These are phyloP conservation scores for Exophiala xenobiotica DNA, from an alignment of 2,329 filamentous ascomycete genomes.

Conservation along the genomic window DNA sequence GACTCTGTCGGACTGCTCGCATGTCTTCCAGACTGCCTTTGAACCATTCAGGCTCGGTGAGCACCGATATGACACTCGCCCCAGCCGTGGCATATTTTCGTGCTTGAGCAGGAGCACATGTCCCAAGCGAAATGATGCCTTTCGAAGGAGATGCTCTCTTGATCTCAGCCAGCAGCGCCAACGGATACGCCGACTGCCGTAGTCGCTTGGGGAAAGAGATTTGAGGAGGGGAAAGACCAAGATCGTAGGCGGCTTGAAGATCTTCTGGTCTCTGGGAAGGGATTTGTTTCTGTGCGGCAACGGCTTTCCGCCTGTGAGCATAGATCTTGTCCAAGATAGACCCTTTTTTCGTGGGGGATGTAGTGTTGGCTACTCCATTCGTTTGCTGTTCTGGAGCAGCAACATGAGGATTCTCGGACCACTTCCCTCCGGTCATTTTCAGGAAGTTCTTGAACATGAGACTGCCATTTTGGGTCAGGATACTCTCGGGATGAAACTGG, in stretches of 20 bases:
- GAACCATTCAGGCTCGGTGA: constrained; percentile 98
- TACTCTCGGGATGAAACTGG: constrained; percentile 97
- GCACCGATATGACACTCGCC: constrained; percentile 95
- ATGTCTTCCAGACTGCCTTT: constrained; percentile 96
- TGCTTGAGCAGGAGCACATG: constrained; percentile 86
- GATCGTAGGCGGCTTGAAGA: constrained; percentile 79
- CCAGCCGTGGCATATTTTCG: constrained; percentile 89
- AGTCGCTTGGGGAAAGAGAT: constrained; percentile 78
- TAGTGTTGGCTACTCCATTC: constrained; percentile 30
- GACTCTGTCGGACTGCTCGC: constrained; percentile 77
- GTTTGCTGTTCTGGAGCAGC: constrained; percentile 23
- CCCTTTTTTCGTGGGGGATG: constrained; percentile 58
- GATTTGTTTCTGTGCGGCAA: constrained; percentile 77
- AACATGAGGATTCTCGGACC: constrained; percentile 48
- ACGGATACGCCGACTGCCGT: constrained; percentile 76
- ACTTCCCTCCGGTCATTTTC: constrained; percentile 82
- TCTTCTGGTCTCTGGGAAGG: constrained; percentile 82
- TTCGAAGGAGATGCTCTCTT: constrained; percentile 96
- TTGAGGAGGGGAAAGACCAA: constrained; percentile 80
- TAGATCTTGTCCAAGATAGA: constrained; percentile 94
- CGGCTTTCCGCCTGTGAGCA: constrained; percentile 70
- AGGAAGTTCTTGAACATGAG: constrained; percentile 92
- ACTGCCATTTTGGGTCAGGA: constrained; percentile 83
- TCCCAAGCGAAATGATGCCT: constrained; percentile 83
- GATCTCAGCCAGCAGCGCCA: constrained; percentile 96